Percentiles rank a stretch among this genome's conserved stretches.
phyloP scores from a whole-genome alignment of 768 basidiomycete genomes.

The Boletus rubescentipes region DNA sequence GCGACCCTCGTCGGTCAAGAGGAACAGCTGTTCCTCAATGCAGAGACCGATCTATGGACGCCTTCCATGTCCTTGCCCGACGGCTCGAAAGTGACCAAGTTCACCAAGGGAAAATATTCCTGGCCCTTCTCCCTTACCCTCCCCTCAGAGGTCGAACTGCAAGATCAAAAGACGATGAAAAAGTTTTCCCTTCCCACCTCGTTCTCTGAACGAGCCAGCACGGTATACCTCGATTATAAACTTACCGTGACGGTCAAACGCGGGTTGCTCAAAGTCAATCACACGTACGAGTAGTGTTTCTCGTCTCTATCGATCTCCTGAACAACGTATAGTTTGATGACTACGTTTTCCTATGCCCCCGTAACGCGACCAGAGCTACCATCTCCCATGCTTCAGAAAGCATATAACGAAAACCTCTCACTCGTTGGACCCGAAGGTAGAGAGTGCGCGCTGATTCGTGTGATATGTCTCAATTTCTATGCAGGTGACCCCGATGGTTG shows the following conservation, averaged over 20 bases:
- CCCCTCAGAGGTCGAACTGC: constrained; percentile 41
- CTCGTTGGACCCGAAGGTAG: constrained; percentile 36
- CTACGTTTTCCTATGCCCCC: constrained; percentile 35
- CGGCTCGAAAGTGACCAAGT: constrained; percentile 30
- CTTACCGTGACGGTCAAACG: constrained; percentile 50
- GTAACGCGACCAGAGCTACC: constrained; percentile 34
- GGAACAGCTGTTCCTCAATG: constrained; percentile 45
- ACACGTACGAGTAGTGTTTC: constrained; percentile 37
- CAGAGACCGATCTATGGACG: constrained; percentile 44
- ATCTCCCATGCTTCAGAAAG: constrained; percentile 37
- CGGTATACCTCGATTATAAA: constrained; percentile 57
- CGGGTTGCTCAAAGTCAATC: constrained; percentile 47
- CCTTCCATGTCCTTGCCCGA: constrained; percentile 24
- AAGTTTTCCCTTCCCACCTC: constrained; percentile 48
- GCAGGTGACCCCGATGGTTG: constrained; percentile 41
- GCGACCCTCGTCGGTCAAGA: constrained; percentile 58
- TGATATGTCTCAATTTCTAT: not conserved
- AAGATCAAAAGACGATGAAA: constrained; percentile 37
- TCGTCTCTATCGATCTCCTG: not conserved
- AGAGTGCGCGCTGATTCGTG: not conserved
- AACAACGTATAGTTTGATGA: constrained; percentile 27
- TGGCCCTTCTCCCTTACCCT: constrained; percentile 51
- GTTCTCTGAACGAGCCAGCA: constrained; percentile 55
- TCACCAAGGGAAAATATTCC: constrained; percentile 43
- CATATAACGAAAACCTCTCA: constrained; percentile 33